These are phyloP conservation scores for Filobasidium floriforme DNA, from an alignment of 768 basidiomycete species.

Conservation along the genomic window DNA sequence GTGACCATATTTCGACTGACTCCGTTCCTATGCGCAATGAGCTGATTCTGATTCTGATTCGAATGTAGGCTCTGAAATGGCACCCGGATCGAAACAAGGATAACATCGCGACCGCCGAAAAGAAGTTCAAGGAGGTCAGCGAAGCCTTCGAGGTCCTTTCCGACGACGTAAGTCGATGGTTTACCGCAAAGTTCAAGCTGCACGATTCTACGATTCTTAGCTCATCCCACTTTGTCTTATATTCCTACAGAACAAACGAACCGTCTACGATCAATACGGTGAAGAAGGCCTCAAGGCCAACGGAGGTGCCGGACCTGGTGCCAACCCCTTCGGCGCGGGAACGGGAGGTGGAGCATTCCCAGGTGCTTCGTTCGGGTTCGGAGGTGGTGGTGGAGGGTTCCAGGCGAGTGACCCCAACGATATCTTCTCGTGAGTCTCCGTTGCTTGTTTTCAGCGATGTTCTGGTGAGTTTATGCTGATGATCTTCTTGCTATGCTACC, in stretches of 20 bases:
- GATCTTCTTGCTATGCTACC: neutral
- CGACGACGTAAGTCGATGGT: slow-evolving; percentile 51
- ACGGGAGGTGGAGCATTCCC: slow-evolving; percentile 36
- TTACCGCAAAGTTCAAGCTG: slow-evolving; percentile 43
- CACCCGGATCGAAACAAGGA: slow-evolving; percentile 28
- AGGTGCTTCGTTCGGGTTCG: slow-evolving; percentile 28
- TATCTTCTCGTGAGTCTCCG: slow-evolving; percentile 77
- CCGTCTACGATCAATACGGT: slow-evolving; percentile 73
- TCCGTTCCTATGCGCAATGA: too few species aligned
- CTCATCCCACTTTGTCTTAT: neutral
- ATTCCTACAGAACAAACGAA: slow-evolving; percentile 31
- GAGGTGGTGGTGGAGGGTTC: slow-evolving; percentile 49
- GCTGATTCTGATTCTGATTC: neutral
- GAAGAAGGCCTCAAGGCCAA: slow-evolving; percentile 62
- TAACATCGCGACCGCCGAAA: slow-evolving; percentile 47
- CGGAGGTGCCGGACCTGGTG: slow-evolving; percentile 28
- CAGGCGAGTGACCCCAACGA: slow-evolving; percentile 87
- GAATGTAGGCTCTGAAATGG: slow-evolving; percentile 24
- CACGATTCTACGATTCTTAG: slow-evolving; percentile 56
- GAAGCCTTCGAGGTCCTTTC: slow-evolving; percentile 63
- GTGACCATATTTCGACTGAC: too few species aligned
- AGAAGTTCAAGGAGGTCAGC: slow-evolving; percentile 69
- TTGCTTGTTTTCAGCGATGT: neutral
- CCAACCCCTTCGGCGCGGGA: slow-evolving; percentile 34
- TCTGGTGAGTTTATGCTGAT: neutral